Percentiles rank a stretch among this genome's conserved stretches.
Evolutionary conservation across 2,329 filamentous ascomycete species (phyloP).

Genomic region (Coniella lustricola): DNA sequence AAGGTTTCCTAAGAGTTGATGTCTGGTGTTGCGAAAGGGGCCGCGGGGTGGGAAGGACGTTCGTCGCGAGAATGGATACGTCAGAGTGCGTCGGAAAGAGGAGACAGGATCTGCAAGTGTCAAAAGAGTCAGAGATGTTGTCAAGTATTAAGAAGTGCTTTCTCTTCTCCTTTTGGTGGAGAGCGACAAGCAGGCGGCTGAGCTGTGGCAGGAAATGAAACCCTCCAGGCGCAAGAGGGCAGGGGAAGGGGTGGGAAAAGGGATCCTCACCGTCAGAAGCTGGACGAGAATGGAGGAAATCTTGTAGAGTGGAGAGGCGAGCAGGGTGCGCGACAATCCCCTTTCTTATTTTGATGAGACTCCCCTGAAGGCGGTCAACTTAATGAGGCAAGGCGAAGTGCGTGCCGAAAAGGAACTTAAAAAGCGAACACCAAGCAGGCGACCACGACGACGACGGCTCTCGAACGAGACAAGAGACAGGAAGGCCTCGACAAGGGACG

Average conservation of each 20-base stretch:
- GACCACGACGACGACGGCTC: background rate
- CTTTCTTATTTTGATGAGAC: slow-evolving; percentile 16
- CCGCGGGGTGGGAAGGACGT: background rate
- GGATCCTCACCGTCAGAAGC: slow-evolving; percentile 14
- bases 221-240: background rate
- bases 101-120: slow-evolving; percentile 11
- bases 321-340: slow-evolving; percentile 14
- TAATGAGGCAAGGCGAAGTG: slow-evolving; percentile 11
- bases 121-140: slow-evolving; percentile 8
- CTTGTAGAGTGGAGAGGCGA: slow-evolving; percentile 15
- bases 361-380: slow-evolving; percentile 17
- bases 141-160: slow-evolving; percentile 4
- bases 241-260: slow-evolving; percentile 8
- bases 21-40: background rate
- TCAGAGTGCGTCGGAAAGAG: slow-evolving; percentile 3
- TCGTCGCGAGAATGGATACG: background rate
- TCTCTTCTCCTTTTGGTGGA: background rate
- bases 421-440: slow-evolving; percentile 1
- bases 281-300: slow-evolving; percentile 15
- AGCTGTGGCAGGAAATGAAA: background rate
- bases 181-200: slow-evolving; percentile 1
- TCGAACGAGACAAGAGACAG: no score
- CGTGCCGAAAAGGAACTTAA: background rate
- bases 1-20: background rate
- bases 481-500: background rate